These are phyloP conservation scores for Mucor velutinosus DNA, from an alignment of 371 early-diverging fungal species.

Conservation along the genomic window DNA sequence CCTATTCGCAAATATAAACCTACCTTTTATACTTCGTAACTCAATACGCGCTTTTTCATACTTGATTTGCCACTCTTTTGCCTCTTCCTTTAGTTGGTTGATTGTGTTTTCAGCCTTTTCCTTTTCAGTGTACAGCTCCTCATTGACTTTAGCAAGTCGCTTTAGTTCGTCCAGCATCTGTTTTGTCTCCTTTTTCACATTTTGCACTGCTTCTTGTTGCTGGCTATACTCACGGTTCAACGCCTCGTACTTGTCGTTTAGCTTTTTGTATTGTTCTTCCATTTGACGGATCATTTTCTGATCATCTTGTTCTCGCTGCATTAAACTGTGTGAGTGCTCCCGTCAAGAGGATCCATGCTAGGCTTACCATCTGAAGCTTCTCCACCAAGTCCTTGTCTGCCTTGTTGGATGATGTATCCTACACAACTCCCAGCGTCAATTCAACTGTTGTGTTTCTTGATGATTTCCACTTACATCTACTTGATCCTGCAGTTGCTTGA, in stretches of 20 bases:
- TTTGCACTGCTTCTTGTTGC: constrained; percentile 62
- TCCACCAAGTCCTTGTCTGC: not conserved
- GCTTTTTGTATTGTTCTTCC: constrained; percentile 21
- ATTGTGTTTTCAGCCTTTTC: constrained; percentile 35
- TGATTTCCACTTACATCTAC: not conserved
- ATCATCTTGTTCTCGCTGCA: constrained; percentile 16
- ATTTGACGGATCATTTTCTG: constrained; percentile 15
- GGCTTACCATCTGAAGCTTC: not conserved
- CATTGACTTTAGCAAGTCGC: constrained; percentile 60
- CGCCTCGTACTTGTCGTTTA: constrained; percentile 39
- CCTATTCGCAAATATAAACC: too few relatives aligned
- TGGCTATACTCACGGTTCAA: constrained; percentile 69
- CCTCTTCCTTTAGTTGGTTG: constrained; percentile 35
- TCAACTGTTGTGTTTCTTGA: not conserved
- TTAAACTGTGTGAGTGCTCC: not conserved
- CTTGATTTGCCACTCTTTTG: constrained; percentile 54
- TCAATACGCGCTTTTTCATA: constrained; percentile 50
- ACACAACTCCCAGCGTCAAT: not conserved
- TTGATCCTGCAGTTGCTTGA: constrained; percentile 38
- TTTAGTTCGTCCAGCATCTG: constrained; percentile 74
- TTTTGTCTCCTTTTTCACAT: constrained; percentile 75
- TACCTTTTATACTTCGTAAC: constrained; percentile 54
- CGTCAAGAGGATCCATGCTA: not conserved
- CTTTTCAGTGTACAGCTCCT: constrained; percentile 55
- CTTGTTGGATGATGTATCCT: not conserved